Evolutionary conservation across 2,329 filamentous ascomycete species (phyloP).

Genomic region (Lizonia empirigonia): DNA sequence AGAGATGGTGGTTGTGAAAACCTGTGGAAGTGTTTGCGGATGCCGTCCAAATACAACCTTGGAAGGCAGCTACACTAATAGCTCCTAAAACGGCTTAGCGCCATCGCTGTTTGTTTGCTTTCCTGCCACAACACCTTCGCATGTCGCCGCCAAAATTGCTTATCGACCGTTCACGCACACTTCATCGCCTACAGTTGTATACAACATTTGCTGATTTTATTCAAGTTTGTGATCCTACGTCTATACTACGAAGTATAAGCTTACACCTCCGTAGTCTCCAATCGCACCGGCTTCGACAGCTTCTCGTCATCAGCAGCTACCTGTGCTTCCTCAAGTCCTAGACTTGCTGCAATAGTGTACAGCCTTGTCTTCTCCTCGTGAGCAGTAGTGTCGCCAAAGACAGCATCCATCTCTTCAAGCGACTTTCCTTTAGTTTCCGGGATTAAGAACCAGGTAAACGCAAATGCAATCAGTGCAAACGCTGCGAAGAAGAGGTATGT

Average conservation of each 20-base stretch:
- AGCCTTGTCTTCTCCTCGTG: constrained; percentile 49
- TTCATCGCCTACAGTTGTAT: too few species aligned
- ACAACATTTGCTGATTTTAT: too few species aligned
- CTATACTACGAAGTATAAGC: neutral
- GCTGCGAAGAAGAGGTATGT: constrained; percentile 60
- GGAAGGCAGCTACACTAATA: too few species aligned
- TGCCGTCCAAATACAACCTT: too few species aligned
- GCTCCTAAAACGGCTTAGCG: too few species aligned
- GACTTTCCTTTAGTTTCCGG: constrained; percentile 76
- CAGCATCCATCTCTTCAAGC: constrained; percentile 81
- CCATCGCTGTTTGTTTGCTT: too few species aligned
- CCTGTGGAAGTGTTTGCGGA: too few species aligned
- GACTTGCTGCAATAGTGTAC: constrained; percentile 25
- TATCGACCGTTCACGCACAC: too few species aligned
- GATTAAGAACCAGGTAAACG: constrained; percentile 62
- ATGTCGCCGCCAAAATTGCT: too few species aligned
- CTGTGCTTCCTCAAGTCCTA: constrained; percentile 25
- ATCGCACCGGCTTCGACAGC: constrained; percentile 8
- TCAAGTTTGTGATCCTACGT: too few species aligned
- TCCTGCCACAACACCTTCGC: too few species aligned
- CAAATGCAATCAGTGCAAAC: constrained; percentile 54
- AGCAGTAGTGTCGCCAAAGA: constrained; percentile 81
- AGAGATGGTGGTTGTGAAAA: too few species aligned
- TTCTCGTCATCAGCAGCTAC: constrained; percentile 24
- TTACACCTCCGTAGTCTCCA: constrained; percentile 8